These are phyloP conservation scores for Trypanosoma boissoni DNA, from an alignment of 208 protist genomes.

Conservation along the genomic window DNA sequence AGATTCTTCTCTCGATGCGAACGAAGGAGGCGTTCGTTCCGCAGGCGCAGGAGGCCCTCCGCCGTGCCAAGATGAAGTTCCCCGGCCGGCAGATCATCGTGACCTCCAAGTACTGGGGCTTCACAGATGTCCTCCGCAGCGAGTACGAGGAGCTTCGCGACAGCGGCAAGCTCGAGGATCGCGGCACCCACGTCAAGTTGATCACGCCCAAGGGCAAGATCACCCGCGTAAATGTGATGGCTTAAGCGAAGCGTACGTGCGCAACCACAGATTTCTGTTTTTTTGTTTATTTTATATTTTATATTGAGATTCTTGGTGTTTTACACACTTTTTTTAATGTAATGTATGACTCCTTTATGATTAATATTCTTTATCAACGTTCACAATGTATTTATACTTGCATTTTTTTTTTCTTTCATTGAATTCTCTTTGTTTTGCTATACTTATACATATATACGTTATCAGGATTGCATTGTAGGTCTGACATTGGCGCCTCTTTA, in stretches of 20 bases:
- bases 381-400: constrained; percentile 8
- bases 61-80: constrained; percentile 86
- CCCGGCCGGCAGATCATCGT: constrained; percentile 70
- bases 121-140: constrained; percentile 73
- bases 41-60: constrained; percentile 71
- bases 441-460: neutral
- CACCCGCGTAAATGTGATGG: constrained; percentile 60
- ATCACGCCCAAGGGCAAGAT: constrained; percentile 82
- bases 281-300: constrained; percentile 2
- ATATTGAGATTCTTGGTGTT: constrained; percentile 7
- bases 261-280: neutral
- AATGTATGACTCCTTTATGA: constrained; percentile 10
- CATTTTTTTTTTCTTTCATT: constrained; percentile 18
- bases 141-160: constrained; percentile 68
- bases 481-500: neutral
- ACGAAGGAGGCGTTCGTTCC: constrained; percentile 75
- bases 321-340: constrained; percentile 7
- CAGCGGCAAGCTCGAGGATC: constrained; percentile 63
- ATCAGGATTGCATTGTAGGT: neutral
- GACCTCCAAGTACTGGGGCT: constrained; percentile 84
- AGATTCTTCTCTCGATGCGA: constrained; percentile 98
- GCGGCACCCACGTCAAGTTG: constrained; percentile 67
- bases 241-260: constrained; percentile 15
- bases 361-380: constrained; percentile 12
- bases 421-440: constrained; percentile 3